Evolutionary conservation across 495 filamentous ascomycete genomes (phyloP), one percentile per base, ranked within the genome.

Genomic region (Hypoxylon lenormandii): DNA sequence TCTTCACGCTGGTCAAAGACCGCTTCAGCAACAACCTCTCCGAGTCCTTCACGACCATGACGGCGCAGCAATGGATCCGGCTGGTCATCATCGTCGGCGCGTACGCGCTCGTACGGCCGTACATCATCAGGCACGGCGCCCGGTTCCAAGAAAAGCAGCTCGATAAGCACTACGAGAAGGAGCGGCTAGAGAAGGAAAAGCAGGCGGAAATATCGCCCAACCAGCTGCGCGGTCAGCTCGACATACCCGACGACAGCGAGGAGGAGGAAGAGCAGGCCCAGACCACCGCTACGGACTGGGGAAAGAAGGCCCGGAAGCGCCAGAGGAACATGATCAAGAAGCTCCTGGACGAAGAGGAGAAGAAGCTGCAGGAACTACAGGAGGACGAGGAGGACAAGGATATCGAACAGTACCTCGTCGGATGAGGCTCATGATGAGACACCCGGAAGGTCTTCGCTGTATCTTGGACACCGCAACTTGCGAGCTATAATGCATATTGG

Each of bases 61-160:
- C 80, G 60, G 58, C 76, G 22, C 72, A 83, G 59, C 82, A 87
- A 67, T 90, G 83, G 82, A 85, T 91, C 50, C 86, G 88, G 28
- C 75, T 91, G 22, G 76, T 89, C 59, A 79, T 84, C 57, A 80
- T 89, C 49, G 85, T 88, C 12, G 79, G 88, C 48, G 80, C 79
- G 72, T 92, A 92, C 78, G 42, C 86, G 60, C 77, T 92, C 13
- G 61, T 92, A n/a, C 84, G 90, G 3, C 88, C 89, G 0, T 90
- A 88, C 72, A 79, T 92, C 54, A 76, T 84, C 66, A 85, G 84
- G 63, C 63, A 82, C 22, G 81, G 78, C 23, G 78, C 73, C 16
- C 76, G 75, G 52, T 64, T 64, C 7, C 83, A 86, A 67, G 79
- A 80, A 67, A 74, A 75, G 48, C 54, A 83, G 33, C 74, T 85